These are phyloP conservation scores for Cymbopogon flexuosus DNA, from an alignment of 202 grass and related monocot genomes.

Conservation along the genomic window DNA sequence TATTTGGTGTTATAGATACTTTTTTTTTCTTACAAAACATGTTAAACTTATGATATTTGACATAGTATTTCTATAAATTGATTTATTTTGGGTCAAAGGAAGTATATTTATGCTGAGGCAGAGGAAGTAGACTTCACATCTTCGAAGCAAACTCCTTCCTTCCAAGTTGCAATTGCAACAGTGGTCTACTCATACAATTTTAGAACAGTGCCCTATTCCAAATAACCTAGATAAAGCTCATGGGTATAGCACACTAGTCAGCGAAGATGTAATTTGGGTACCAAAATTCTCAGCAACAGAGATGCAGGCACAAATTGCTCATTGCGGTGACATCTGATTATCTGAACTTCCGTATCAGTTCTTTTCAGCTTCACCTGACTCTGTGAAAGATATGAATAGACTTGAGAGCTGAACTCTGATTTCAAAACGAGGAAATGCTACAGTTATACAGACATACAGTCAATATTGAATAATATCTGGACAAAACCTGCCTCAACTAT, in stretches of 20 bases:
- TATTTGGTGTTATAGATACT: background rate
- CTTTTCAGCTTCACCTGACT: background rate
- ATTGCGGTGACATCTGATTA: background rate
- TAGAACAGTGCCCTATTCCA: background rate
- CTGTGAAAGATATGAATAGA: background rate
- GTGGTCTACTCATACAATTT: background rate
- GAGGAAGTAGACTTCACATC: background rate
- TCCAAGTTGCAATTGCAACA: background rate
- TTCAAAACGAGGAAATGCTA: background rate
- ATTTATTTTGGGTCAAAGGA: background rate
- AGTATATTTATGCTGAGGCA: background rate
- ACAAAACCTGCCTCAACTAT: background rate
- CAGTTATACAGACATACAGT: background rate
- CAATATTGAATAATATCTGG: background rate
- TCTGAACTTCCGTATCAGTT: background rate
- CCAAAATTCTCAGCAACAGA: background rate
- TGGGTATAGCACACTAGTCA: background rate
- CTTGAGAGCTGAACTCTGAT: background rate
- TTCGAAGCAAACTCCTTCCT: background rate
- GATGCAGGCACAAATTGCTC: background rate
- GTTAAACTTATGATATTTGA: background rate
- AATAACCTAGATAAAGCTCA: background rate
- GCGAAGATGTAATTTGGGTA: background rate
- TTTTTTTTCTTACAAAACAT: background rate
- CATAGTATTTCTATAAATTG: background rate